phyloP scores from a whole-genome alignment of 805 yeast genomes.

The Deakozyma indianensis region DNA sequence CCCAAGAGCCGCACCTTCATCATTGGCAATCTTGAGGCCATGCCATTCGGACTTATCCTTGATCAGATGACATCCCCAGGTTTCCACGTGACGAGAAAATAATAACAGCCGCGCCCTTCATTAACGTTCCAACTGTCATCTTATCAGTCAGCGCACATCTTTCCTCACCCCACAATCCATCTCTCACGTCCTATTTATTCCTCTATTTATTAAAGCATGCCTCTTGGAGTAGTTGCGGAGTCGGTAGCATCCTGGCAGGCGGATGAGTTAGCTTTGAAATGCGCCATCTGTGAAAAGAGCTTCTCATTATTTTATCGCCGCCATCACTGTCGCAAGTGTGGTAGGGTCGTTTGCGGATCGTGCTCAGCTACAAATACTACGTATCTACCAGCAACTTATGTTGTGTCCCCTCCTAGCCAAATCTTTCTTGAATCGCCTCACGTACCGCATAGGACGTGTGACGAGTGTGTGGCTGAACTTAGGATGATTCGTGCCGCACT shows the following conservation, averaged over 20 bases:
- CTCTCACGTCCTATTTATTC: no score
- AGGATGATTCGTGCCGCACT: constrained; percentile 33
- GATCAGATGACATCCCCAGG: no score
- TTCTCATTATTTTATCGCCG: constrained; percentile 55
- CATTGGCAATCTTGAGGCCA: no score
- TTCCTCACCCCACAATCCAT: no score
- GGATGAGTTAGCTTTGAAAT: constrained; percentile 37
- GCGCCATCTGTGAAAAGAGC: constrained; percentile 37
- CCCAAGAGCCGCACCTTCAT: no score
- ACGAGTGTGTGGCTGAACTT: constrained; percentile 52
- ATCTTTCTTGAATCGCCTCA: constrained; percentile 34
- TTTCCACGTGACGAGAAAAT: no score
- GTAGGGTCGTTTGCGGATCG: constrained; percentile 57
- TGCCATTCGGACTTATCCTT: no score
- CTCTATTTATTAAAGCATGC: no score
- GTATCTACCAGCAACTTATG: constrained; percentile 45
- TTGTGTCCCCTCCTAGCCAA: constrained; percentile 40
- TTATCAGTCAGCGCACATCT: no score
- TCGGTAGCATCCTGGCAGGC: constrained; percentile 59
- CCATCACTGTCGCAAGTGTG: constrained; percentile 72
- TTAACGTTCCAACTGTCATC: no score
- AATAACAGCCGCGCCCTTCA: no score
- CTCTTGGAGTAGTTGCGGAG: no score
- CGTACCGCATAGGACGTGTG: constrained; percentile 61
- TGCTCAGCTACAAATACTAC: constrained; percentile 43